Conservation (phyloP, 129 eudicot species). For the Tanacetum coccineum region DNA sequence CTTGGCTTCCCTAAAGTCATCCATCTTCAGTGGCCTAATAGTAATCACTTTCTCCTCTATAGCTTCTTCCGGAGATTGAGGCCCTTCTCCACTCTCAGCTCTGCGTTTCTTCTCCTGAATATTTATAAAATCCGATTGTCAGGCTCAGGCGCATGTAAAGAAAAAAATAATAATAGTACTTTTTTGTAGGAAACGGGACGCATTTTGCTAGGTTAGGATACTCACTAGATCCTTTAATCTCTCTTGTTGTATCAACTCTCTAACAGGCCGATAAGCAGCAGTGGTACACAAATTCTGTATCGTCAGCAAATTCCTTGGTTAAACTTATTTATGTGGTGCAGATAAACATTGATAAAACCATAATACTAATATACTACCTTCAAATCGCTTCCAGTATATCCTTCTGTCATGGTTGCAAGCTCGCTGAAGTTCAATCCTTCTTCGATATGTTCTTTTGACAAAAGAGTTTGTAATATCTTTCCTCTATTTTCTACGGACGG, state of each 20-base stretch:
- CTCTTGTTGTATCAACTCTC: slow-evolving; percentile 92
- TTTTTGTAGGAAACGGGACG: not conserved
- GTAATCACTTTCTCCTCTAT: slow-evolving; percentile 59
- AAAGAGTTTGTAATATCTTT: slow-evolving; percentile 64
- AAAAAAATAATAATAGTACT: not conserved
- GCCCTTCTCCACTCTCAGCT: slow-evolving; percentile 41
- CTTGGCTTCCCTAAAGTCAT: slow-evolving; percentile 84
- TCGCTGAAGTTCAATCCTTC: slow-evolving; percentile 52
- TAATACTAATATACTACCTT: slow-evolving; percentile 50
- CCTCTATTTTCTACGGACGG: slow-evolving; percentile 79
- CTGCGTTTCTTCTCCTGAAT: slow-evolving; percentile 59
- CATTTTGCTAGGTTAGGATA: not conserved
- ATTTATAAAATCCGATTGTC: not conserved
- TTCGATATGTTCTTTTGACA: slow-evolving; percentile 70
- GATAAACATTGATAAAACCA: not conserved
- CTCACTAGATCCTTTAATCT: slow-evolving; percentile 70
- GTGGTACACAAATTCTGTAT: slow-evolving; percentile 85
- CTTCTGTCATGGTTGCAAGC: slow-evolving; percentile 85
- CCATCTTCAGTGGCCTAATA: slow-evolving; percentile 78
- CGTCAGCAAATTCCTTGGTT: not conserved
- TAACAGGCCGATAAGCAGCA: slow-evolving; percentile 93
- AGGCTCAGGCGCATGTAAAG: not conserved
- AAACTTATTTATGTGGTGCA: slow-evolving; percentile 1
- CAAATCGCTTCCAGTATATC: slow-evolving; percentile 87
- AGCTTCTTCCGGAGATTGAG: slow-evolving; percentile 29